phyloP scores from a whole-genome alignment of 108 stramenopile genomes.

The Seminavis robusta region DNA sequence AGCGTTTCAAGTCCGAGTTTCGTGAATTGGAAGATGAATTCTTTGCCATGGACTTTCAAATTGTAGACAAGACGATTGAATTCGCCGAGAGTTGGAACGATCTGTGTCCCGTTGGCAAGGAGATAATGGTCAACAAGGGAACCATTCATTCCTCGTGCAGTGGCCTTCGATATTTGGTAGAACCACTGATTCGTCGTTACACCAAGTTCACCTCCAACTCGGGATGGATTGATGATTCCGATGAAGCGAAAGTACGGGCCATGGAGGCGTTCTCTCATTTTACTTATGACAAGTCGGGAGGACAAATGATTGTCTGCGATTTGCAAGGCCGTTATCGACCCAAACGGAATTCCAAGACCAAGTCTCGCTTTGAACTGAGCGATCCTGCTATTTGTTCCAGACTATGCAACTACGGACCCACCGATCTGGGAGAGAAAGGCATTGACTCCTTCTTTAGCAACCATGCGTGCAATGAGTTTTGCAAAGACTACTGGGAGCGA shows the following conservation, averaged over 20 bases:
- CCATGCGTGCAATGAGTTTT: slow-evolving; percentile 66
- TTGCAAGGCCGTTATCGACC: slow-evolving; percentile 59
- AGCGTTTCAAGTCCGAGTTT: slow-evolving; percentile 52
- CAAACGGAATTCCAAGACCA: slow-evolving; percentile 24
- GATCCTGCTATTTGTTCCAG: slow-evolving; percentile 64
- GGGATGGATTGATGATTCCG: slow-evolving; percentile 56
- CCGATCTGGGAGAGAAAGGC: slow-evolving; percentile 71
- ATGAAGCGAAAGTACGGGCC: slow-evolving; percentile 30
- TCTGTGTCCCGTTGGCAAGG: slow-evolving; percentile 41
- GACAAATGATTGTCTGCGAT: slow-evolving; percentile 70
- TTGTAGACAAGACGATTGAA: slow-evolving; percentile 51
- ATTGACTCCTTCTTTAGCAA: slow-evolving; percentile 75
- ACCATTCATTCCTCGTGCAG: slow-evolving; percentile 32
- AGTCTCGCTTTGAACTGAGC: slow-evolving; percentile 63
- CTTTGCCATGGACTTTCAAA: slow-evolving; percentile 46
- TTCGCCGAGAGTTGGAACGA: slow-evolving; percentile 65
- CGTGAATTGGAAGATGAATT: slow-evolving; percentile 45
- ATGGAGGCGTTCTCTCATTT: slow-evolving; percentile 80
- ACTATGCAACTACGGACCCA: slow-evolving; percentile 41
- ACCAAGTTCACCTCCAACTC: slow-evolving; percentile 66
- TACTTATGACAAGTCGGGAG: slow-evolving; percentile 58
- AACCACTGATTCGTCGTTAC: slow-evolving; percentile 67
- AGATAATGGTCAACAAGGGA: slow-evolving; percentile 54
- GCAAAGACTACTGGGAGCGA: too few relatives aligned
- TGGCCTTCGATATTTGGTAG: slow-evolving; percentile 52